Base-by-base conservation (phyloP, 169 alveolate species). In the Theileria parva region DNA sequence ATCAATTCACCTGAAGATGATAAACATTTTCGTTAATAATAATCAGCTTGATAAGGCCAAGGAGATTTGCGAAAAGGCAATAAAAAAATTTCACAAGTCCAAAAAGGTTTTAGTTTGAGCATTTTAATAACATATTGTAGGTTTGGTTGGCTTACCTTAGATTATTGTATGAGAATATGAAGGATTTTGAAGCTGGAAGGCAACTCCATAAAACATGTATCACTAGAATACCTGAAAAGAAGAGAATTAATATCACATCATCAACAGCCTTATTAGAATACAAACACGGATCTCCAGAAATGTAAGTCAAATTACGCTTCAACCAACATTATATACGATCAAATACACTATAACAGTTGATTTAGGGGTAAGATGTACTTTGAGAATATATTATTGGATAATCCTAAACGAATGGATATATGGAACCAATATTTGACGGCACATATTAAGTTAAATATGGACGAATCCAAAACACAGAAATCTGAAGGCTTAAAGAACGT, bases 381-480 rank as follows among this genome's bases (percentile, higher is more conserved):
- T 84, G 96, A 93, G 88, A 92, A 93, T 76, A 69, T 93, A 61
- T 80, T 93, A 21, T 91, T 86, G 75, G 95, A 93, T 44, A 92
- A 93, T 63, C 92, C 95, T 0, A 89, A 90, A 37, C 86, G 96
- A n/a, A 92, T 92, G 86, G 96, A 93, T 70, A 64, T 93, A 12
- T 93, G 96, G 96, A 83, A 89, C 74, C 95, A 92, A 70, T 93
- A 93, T 73, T 77, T 93, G 70, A 90, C 90, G 63, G 88, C 92
- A 11, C 92, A 90, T 64, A 90, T 90, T 37, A 90, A 90, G 77
- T 85, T 84, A 17, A 86, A 87, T 69, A 70, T 88, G 51, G 72
- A 39, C 50, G 77, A 57, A 25, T 51, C 69, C 61, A 57, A 67
- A n/a, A 69, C 28, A 25, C 65, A 70, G 64, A 81, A 60, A 19